These are phyloP conservation scores for Ceratocystis variospora DNA, from an alignment of 2,329 filamentous ascomycete genomes.

Conservation along the genomic window DNA sequence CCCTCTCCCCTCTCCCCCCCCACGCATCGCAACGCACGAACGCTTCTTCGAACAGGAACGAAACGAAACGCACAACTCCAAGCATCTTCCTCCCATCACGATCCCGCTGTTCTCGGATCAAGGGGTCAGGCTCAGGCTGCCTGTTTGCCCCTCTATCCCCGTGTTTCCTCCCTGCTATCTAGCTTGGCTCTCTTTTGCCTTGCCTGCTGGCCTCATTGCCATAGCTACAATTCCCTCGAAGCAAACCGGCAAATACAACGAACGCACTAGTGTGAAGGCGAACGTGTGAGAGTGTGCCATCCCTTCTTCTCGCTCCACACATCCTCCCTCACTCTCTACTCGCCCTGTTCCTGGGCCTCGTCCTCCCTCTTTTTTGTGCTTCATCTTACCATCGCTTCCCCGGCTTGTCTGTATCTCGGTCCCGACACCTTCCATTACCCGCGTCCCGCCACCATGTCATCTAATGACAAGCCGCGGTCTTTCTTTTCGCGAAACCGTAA, in stretches of 20 bases:
- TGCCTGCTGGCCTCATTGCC: neutral
- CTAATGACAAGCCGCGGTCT: slow-evolving; percentile 54
- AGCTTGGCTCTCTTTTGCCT: slow-evolving; percentile 4
- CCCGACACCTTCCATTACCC: slow-evolving; percentile 58
- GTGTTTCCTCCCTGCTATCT: neutral
- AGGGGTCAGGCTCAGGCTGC: neutral
- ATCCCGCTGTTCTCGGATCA: neutral
- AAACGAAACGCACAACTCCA: neutral
- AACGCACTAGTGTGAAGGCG: neutral
- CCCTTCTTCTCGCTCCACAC: slow-evolving; percentile 1
- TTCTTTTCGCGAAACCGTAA: slow-evolving; percentile 83
- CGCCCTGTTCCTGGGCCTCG: neutral
- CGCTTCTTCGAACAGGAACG: neutral
- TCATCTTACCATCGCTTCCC: neutral
- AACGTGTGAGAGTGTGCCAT: neutral
- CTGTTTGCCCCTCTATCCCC: neutral
- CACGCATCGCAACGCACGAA: neutral
- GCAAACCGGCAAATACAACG: neutral
- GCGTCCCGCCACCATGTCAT: slow-evolving; percentile 53
- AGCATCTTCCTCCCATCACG: neutral
- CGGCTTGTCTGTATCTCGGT: slow-evolving; percentile 16
- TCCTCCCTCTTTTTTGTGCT: neutral
- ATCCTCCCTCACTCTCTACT: neutral
- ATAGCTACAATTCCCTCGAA: neutral
- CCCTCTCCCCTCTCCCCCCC: neutral